Evolutionary conservation across 495 filamentous ascomycete species (phyloP).

Genomic region (Tuber umbilicatum): DNA sequence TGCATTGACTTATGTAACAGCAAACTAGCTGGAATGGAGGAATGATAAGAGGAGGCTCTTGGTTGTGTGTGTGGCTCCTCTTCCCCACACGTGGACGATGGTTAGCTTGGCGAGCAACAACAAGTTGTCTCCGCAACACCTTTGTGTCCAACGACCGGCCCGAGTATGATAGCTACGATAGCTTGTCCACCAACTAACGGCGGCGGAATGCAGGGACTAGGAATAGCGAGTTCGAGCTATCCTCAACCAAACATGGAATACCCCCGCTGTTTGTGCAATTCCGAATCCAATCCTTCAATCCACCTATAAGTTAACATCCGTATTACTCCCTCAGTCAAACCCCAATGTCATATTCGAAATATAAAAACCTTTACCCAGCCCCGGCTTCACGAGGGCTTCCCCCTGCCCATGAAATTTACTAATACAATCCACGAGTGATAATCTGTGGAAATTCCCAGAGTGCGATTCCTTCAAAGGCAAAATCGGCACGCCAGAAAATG

Average conservation of each 20-base stretch:
- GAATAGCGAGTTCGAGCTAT: background rate
- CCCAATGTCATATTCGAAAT: background rate
- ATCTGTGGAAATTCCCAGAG: background rate
- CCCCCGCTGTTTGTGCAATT: background rate
- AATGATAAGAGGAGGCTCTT: background rate
- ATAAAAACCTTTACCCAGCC: background rate
- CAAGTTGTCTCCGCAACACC: background rate
- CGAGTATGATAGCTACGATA: background rate
- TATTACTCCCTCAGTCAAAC: background rate
- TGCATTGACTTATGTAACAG: background rate
- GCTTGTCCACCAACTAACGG: background rate
- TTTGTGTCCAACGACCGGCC: background rate
- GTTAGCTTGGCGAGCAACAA: background rate
- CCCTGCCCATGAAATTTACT: background rate
- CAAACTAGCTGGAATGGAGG: background rate
- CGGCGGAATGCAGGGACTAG: background rate
- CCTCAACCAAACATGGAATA: background rate
- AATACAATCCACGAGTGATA: background rate
- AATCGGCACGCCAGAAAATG: too few relatives aligned
- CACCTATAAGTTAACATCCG: background rate
- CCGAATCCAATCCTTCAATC: background rate
- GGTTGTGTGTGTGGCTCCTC: background rate
- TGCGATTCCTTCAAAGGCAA: background rate
- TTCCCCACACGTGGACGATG: background rate
- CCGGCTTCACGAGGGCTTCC: background rate